Evolutionary conservation across 2,329 filamentous ascomycete genomes (phyloP).

Genomic region (Pyrenophora graminea): DNA sequence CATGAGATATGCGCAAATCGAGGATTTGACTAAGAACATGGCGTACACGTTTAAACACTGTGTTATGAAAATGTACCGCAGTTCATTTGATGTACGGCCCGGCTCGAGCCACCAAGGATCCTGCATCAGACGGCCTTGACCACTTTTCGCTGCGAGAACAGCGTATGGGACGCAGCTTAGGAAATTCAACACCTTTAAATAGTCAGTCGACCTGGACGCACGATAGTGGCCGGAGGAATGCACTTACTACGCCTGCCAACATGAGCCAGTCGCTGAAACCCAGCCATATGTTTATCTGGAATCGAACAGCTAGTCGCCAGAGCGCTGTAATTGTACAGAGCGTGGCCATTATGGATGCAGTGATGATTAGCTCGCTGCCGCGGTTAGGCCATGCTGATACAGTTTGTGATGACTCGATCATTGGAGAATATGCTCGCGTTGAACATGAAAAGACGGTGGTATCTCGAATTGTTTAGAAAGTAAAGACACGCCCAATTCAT

Average conservation of each 20-base stretch:
- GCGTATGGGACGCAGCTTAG: constrained; percentile 8
- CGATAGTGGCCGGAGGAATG: not conserved
- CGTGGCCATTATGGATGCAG: constrained; percentile 10
- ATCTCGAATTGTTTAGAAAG: too few species aligned
- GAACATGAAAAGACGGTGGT: too few species aligned
- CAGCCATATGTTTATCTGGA: constrained; percentile 1
- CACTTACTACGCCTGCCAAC: constrained; percentile 13
- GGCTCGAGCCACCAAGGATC: constrained; percentile 15
- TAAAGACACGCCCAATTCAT: too few species aligned
- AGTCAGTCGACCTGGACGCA: not conserved
- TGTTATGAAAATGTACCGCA: constrained; percentile 10
- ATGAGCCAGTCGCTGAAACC: constrained; percentile 8
- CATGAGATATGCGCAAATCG: constrained; percentile 21
- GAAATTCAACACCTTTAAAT: constrained; percentile 3
- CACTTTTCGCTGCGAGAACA: constrained; percentile 3
- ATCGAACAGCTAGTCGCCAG: constrained; percentile 11
- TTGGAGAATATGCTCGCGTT: not conserved
- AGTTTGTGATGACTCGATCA: not conserved
- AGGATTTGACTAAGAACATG: constrained; percentile 20
- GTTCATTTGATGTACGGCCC: not conserved
- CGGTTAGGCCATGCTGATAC: constrained; percentile 4
- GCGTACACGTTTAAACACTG: constrained; percentile 17
- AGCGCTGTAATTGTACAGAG: constrained; percentile 7
- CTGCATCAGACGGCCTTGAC: constrained; percentile 14
- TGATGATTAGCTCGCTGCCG: constrained; percentile 8